These are phyloP conservation scores for Candida loeiensis DNA, from an alignment of 805 yeast genomes.

Conservation along the genomic window DNA sequence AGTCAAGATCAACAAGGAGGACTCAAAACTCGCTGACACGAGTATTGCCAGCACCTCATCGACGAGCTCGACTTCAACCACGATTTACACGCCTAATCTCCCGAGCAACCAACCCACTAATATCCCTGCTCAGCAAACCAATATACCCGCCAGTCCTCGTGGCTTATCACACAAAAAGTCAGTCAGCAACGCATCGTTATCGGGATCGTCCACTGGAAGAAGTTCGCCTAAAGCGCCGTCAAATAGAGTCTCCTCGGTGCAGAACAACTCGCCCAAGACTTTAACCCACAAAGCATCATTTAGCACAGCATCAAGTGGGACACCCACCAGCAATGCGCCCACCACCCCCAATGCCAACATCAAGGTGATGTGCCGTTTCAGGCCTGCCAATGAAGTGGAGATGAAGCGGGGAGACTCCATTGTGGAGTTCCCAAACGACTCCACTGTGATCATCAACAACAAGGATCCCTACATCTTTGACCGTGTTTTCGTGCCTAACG, in stretches of 20 bases:
- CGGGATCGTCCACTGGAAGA: background rate
- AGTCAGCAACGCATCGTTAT: background rate
- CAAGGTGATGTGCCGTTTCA: constrained; percentile 68
- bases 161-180: background rate
- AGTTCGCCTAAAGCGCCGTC: background rate
- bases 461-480: constrained; percentile 56
- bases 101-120: background rate
- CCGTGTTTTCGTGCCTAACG: constrained; percentile 49
- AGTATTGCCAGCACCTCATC: background rate
- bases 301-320: background rate
- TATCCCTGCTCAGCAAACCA: background rate
- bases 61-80: background rate
- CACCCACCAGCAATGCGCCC: background rate
- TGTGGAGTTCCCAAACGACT: constrained; percentile 22
- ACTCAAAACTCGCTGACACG: constrained; percentile 1
- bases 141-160: background rate
- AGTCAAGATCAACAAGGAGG: no score
- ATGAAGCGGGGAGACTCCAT: constrained; percentile 16
- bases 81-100: background rate
- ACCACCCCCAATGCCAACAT: constrained; percentile 33
- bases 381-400: constrained; percentile 51
- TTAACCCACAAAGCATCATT: background rate
- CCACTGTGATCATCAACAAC: constrained; percentile 26
- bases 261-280: background rate
- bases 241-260: background rate